These are phyloP conservation scores for Ocimum tenuiflorum DNA, from an alignment of 257 asterid genomes.

Conservation along the genomic window DNA sequence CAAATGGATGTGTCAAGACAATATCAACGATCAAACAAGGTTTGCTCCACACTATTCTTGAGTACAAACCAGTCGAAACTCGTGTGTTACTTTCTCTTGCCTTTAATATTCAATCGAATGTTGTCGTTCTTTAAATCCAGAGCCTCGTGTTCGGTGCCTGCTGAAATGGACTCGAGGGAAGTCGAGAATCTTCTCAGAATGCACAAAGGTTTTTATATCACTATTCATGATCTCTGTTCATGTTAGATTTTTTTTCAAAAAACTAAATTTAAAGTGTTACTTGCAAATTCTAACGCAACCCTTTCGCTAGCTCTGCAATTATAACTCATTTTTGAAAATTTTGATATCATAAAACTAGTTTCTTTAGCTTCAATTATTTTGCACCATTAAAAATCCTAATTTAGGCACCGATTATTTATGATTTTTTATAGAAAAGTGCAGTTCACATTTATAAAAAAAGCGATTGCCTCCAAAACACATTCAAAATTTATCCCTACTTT, in stretches of 20 bases:
- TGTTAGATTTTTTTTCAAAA: background rate
- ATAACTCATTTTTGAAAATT: no score
- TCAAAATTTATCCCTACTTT: no score
- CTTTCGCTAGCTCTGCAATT: no score
- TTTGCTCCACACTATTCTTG: slow-evolving; percentile 15
- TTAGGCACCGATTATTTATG: no score
- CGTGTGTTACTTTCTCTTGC: background rate
- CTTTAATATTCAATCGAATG: background rate
- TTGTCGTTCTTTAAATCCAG: slow-evolving; percentile 36
- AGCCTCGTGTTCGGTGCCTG: slow-evolving; percentile 69
- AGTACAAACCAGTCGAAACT: background rate
- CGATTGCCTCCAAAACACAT: no score
- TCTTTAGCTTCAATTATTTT: no score
- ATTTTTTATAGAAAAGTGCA: no score
- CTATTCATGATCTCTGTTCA: slow-evolving; percentile 3
- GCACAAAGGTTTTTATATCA: slow-evolving; percentile 52
- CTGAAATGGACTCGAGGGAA: slow-evolving; percentile 59
- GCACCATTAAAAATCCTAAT: no score
- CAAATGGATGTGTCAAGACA: slow-evolving; percentile 80
- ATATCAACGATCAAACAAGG: slow-evolving; percentile 50
- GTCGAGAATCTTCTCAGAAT: slow-evolving; percentile 69
- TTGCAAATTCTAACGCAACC: no score
- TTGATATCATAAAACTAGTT: no score
- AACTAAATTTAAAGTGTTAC: no score
- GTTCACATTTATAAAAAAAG: no score